phyloP scores from a whole-genome alignment of 2,329 filamentous ascomycete genomes.

The Fusarium odoratissimum region DNA sequence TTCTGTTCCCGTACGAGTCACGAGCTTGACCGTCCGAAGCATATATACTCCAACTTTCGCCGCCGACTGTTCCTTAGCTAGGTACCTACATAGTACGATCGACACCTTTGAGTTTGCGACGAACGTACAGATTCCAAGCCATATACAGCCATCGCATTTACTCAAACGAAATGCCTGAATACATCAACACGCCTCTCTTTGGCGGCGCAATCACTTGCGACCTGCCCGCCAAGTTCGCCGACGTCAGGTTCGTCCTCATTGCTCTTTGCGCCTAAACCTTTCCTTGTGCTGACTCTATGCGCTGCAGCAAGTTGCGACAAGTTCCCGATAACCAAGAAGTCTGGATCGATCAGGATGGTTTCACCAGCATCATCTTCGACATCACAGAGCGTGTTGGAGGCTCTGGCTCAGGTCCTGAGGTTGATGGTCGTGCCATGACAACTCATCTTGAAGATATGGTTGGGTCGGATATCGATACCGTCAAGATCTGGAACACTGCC shows the following conservation, averaged over 20 bases:
- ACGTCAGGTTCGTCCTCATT: slow-evolving; percentile 70
- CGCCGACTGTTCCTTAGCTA: not conserved
- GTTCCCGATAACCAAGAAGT: slow-evolving; percentile 93
- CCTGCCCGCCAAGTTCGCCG: slow-evolving; percentile 74
- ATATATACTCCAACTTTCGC: not conserved
- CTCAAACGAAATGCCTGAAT: slow-evolving; percentile 61
- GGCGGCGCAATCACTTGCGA: slow-evolving; percentile 78
- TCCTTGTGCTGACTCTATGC: slow-evolving; percentile 15
- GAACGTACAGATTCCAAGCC: not conserved
- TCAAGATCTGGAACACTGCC: slow-evolving; percentile 75
- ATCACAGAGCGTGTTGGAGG: slow-evolving; percentile 83
- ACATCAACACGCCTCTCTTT: slow-evolving; percentile 71
- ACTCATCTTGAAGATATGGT: slow-evolving; percentile 77
- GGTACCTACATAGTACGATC: not conserved
- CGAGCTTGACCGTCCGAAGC: slow-evolving; percentile 2
- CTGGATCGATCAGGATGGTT: slow-evolving; percentile 84
- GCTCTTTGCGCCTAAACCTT: slow-evolving; percentile 14
- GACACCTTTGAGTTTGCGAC: slow-evolving; percentile 13
- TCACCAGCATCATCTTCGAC: slow-evolving; percentile 89
- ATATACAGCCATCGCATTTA: not conserved
- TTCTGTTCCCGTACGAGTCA: not conserved
- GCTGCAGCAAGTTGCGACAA: slow-evolving; percentile 74
- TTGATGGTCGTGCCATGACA: slow-evolving; percentile 76
- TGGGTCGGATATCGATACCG: slow-evolving; percentile 69
- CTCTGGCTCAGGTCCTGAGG: slow-evolving; percentile 64